Percentiles rank a stretch among this genome's conserved stretches.
Conservation (phyloP, 139 green algal species). For the Astrephomene gubernaculifera region DNA sequence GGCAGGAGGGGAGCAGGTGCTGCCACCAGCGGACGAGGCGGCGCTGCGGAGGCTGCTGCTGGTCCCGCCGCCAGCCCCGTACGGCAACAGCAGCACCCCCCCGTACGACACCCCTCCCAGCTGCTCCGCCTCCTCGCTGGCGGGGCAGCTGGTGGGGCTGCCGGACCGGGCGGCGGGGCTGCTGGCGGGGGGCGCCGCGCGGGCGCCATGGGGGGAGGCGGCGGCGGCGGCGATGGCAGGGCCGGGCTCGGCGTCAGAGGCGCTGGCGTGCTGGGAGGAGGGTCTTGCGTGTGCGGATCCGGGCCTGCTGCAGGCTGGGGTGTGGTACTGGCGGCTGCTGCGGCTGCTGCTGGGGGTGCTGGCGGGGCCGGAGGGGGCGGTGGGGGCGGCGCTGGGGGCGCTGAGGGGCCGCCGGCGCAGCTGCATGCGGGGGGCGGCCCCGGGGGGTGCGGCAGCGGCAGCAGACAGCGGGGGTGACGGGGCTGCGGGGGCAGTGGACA, state of each 20-base stretch:
- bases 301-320: background rate
- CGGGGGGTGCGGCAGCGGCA: background rate
- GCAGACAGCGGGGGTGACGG: background rate
- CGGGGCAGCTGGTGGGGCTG: conserved; percentile 42
- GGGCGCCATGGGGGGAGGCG: background rate
- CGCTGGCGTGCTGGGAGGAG: too few relatives aligned
- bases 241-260: background rate
- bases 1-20: background rate
- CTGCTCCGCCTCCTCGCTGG: conserved; percentile 11
- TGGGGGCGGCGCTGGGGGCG: background rate
- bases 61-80: background rate
- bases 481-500: background rate
- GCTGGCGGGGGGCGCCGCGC: background rate
- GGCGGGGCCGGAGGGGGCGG: background rate
- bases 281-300: background rate
- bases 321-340: conserved; percentile 6
- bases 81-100: background rate
- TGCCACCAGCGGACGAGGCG: background rate
- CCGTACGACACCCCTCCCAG: background rate
- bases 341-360: conserved; percentile 30
- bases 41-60: conserved; percentile 3
- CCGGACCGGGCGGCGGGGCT: conserved; percentile 50
- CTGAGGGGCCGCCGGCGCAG: background rate
- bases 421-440: background rate
- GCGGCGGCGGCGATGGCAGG: background rate